A percentile compares a stretch with the other conserved stretches of the same genome.
These are phyloP conservation scores for Monosporascus sp. DNA, from an alignment of 2,329 filamentous ascomycete genomes.

Conservation along the genomic window DNA sequence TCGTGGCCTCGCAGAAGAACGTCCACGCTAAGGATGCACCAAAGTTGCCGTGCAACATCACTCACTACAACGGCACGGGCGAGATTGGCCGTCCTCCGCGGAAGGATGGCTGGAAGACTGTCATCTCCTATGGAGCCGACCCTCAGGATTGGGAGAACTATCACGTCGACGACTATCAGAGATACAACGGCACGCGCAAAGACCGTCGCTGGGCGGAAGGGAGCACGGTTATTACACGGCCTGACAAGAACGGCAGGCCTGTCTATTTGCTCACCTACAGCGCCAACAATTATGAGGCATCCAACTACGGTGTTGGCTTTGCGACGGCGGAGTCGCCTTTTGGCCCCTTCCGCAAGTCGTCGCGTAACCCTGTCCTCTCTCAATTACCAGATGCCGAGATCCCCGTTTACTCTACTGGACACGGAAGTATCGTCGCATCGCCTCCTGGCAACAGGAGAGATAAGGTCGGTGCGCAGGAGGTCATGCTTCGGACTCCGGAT, in stretches of 20 bases:
- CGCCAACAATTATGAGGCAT: constrained; percentile 10
- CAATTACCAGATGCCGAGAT: constrained; percentile 22
- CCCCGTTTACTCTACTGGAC: constrained; percentile 29
- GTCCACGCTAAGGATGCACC: constrained; percentile 23
- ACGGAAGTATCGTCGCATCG: constrained; percentile 30
- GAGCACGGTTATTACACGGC: constrained; percentile 25
- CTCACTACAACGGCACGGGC: constrained; percentile 30
- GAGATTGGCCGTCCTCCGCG: constrained; percentile 28
- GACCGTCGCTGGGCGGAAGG: constrained; percentile 32
- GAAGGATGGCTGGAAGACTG: constrained; percentile 32
- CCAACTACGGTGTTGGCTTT: constrained; percentile 32
- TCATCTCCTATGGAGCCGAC: constrained; percentile 30
- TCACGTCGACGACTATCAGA: constrained; percentile 28
- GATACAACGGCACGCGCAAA: constrained; percentile 29
- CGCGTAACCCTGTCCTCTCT: constrained; percentile 26
- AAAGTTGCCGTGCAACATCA: constrained; percentile 23
- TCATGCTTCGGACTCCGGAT: constrained; percentile 22
- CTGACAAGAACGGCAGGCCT: constrained; percentile 12
- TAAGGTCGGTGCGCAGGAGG: constrained; percentile 25
- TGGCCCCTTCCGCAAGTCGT: constrained; percentile 28
- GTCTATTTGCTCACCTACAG: constrained; percentile 28
- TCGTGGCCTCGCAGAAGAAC: constrained; percentile 23
- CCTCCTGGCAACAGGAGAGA: constrained; percentile 14
- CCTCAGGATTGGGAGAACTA: constrained; percentile 32
- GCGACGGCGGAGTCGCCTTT: constrained; percentile 27